Conservation (phyloP, 495 filamentous ascomycete species). For the Jackrogersella multiformis region DNA sequence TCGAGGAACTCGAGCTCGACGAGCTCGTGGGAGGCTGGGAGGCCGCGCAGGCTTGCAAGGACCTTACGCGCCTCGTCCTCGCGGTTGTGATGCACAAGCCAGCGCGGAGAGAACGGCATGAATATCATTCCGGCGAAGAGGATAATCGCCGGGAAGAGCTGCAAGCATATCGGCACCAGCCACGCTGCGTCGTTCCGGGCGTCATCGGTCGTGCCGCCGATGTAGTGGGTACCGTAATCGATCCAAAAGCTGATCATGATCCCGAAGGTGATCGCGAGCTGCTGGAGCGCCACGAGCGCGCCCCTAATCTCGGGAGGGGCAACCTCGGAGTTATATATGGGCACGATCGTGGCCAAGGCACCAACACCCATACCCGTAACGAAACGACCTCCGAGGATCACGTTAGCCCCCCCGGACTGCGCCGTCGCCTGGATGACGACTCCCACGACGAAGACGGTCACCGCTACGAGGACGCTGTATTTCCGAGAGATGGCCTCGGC, state of each 20-base stretch:
- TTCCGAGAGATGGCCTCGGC: constrained; percentile 79
- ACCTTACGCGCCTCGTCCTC: constrained; percentile 75
- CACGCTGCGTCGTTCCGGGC: constrained; percentile 74
- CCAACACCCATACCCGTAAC: constrained; percentile 81
- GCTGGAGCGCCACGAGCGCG: constrained; percentile 78
- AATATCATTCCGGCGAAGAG: constrained; percentile 78
- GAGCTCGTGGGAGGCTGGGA: constrained; percentile 67
- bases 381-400: constrained; percentile 78
- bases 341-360: constrained; percentile 71
- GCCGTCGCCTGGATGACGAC: constrained; percentile 78
- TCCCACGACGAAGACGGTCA: constrained; percentile 77
- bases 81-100: constrained; percentile 77
- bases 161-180: constrained; percentile 71
- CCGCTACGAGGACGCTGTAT: constrained; percentile 75
- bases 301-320: constrained; percentile 69
- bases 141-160: constrained; percentile 67
- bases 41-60: constrained; percentile 71
- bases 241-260: constrained; percentile 90
- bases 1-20: constrained; percentile 82
- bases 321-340: constrained; percentile 77
- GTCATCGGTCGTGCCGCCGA: constrained; percentile 70
- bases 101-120: constrained; percentile 84
- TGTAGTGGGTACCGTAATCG: constrained; percentile 79
- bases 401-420: constrained; percentile 60
- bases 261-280: constrained; percentile 82